These are phyloP conservation scores for Stemphylium lycopersici DNA, from an alignment of 2,329 filamentous ascomycete species.

Conservation along the genomic window DNA sequence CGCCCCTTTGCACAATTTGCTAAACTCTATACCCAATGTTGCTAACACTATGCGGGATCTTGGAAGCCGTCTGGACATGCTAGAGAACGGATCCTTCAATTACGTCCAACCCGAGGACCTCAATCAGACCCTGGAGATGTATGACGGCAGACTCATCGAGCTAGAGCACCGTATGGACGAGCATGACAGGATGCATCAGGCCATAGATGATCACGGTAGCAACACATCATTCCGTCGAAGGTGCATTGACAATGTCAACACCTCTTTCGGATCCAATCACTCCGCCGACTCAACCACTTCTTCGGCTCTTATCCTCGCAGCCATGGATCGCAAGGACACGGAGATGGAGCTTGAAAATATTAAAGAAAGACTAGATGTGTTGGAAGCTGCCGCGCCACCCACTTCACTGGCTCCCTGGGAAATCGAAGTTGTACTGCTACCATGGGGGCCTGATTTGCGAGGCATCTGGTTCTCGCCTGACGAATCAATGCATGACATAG, in stretches of 20 bases:
- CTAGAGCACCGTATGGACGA: constrained; percentile 63
- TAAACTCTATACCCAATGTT: constrained; percentile 49
- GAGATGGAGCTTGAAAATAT: constrained; percentile 55
- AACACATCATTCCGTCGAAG: constrained; percentile 35
- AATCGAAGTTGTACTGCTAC: constrained; percentile 76
- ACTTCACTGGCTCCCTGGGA: constrained; percentile 70
- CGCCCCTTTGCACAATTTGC: constrained; percentile 43
- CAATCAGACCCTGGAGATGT: constrained; percentile 68
- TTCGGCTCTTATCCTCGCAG: constrained; percentile 43
- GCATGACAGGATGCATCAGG: constrained; percentile 45
- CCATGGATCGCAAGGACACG: constrained; percentile 48
- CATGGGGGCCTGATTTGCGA: constrained; percentile 64
- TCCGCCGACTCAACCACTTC: constrained; percentile 49
- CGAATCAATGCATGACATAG: constrained; percentile 47
- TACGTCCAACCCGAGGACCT: constrained; percentile 71
- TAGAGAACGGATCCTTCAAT: constrained; percentile 75
- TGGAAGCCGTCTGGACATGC: constrained; percentile 67
- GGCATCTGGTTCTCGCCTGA: constrained; percentile 60
- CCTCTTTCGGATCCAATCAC: constrained; percentile 51
- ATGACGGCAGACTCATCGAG: constrained; percentile 71
- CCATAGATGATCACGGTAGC: constrained; percentile 38
- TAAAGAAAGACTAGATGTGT: constrained; percentile 56
- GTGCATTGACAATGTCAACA: constrained; percentile 38
- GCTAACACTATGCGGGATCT: constrained; percentile 63
- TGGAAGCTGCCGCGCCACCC: constrained; percentile 66